Evolutionary conservation across 2,329 filamentous ascomycete genomes (phyloP), one percentile per base, ranked within the genome.

Genomic region (Microcyclospora tardicrescens): DNA sequence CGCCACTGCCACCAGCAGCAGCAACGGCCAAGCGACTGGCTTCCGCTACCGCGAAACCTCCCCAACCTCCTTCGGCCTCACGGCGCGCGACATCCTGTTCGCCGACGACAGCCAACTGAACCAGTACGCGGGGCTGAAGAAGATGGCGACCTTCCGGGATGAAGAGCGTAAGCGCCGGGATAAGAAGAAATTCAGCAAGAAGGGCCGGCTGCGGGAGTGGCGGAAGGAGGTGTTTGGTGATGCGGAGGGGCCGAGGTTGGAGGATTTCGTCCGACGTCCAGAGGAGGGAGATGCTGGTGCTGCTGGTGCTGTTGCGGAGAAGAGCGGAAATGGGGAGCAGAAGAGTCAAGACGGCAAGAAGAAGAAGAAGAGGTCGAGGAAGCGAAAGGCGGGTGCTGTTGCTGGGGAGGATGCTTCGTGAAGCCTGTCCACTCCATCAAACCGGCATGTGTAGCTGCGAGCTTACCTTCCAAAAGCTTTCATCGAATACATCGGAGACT

Each of bases 21-120:
- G 27, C 41, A 5, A 38, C 42, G 10, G 68, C 66, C n/a, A 54
- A 57, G 39, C 73, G 72, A 64, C 36, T 13, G 57, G 62, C 24
- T 98, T 98, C 75, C 81, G 84, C 40, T 98, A 98, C 68, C 84
- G 91, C 54, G 87, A 95, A 58, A 94, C 89, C 2, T 93, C 84
- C 0, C 89, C 91, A 1, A 80, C 81, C 39, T 77, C 81, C 10
- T 98, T 93, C 57, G 91, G 91, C 42, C 77, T 98, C 55, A 93
- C 84, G 0, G 71, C 87, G 1, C 75, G 79, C 44, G 91, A 98
- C 61, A 96, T 98, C 51, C 73, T 98, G 28, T 85, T 93, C 48
- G 84, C 87, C 0, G 81, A 81, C 33, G 91, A 98, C 64, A 68
- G 76, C 34, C 77, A 80, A 38, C 75, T 98, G 47, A 98, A 98